These are phyloP conservation scores for Fragilaria radians DNA, from an alignment of 108 stramenopile genomes.

Conservation along the genomic window DNA sequence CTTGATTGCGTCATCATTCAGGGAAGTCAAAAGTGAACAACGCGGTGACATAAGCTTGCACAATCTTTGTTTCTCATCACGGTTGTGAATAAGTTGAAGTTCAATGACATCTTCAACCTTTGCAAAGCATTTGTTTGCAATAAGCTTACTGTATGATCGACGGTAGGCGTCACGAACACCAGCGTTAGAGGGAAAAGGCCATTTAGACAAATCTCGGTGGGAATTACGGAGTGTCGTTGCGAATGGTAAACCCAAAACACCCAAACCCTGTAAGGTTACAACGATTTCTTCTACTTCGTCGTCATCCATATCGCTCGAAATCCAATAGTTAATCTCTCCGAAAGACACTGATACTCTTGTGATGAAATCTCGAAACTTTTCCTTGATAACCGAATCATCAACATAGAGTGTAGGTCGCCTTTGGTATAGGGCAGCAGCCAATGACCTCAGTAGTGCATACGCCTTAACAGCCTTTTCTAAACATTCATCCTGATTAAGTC, in stretches of 20 bases:
- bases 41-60: neutral
- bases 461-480: neutral
- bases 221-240: neutral
- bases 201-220: neutral
- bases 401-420: neutral
- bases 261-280: slow-evolving; percentile 1
- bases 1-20: slow-evolving; percentile 7
- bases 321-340: slow-evolving; percentile 1
- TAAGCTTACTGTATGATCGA: neutral
- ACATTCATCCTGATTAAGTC: neutral
- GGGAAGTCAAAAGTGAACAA: neutral
- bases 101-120: neutral
- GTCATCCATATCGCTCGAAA: neutral
- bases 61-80: too few species aligned
- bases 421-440: neutral
- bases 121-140: neutral
- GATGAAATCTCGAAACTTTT: slow-evolving; percentile 6
- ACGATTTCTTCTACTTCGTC: slow-evolving; percentile 1
- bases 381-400: neutral
- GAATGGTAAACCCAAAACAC: slow-evolving; percentile 1
- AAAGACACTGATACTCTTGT: slow-evolving; percentile 1
- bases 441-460: neutral
- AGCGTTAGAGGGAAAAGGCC: neutral
- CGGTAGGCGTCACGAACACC: neutral
- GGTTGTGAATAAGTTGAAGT: neutral